Evolutionary conservation across 495 filamentous ascomycete species (phyloP).

Genomic region (Hyaloscypha variabilis): DNA sequence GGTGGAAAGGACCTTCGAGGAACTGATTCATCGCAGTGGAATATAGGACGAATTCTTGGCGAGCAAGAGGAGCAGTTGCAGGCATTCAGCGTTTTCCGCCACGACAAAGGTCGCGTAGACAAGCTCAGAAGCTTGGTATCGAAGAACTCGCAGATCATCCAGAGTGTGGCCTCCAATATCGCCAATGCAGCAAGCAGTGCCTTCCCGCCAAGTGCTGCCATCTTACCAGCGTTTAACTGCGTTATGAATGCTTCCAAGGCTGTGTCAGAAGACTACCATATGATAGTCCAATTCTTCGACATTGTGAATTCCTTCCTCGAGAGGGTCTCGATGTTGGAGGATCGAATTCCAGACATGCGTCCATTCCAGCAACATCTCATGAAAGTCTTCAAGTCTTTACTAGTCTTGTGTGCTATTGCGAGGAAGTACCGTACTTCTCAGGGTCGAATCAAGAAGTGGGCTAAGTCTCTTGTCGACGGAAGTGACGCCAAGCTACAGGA

Average conservation of each 20-base stretch:
- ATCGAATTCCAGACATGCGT: background rate
- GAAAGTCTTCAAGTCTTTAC: background rate
- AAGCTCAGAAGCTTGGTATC: background rate
- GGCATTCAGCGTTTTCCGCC: background rate
- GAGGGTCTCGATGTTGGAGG: background rate
- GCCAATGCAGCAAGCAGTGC: background rate
- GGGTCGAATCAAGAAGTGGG: background rate
- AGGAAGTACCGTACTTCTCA: background rate
- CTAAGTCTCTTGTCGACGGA: background rate
- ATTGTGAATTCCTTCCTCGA: conserved; percentile 1
- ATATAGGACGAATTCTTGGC: background rate
- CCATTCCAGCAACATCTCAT: background rate
- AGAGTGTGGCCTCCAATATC: background rate
- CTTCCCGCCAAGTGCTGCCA: background rate
- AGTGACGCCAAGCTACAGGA: background rate
- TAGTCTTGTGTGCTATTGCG: background rate
- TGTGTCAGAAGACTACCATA: background rate
- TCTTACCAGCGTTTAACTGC: background rate
- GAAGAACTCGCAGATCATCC: background rate
- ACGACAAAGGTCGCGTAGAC: background rate
- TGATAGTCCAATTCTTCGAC: background rate
- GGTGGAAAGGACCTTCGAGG: background rate
- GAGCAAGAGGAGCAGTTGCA: background rate
- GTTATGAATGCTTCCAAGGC: background rate
- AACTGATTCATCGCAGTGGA: background rate